These are phyloP conservation scores for Tympanopsis confertula DNA, from an alignment of 2,329 filamentous ascomycete species.

Conservation along the genomic window DNA sequence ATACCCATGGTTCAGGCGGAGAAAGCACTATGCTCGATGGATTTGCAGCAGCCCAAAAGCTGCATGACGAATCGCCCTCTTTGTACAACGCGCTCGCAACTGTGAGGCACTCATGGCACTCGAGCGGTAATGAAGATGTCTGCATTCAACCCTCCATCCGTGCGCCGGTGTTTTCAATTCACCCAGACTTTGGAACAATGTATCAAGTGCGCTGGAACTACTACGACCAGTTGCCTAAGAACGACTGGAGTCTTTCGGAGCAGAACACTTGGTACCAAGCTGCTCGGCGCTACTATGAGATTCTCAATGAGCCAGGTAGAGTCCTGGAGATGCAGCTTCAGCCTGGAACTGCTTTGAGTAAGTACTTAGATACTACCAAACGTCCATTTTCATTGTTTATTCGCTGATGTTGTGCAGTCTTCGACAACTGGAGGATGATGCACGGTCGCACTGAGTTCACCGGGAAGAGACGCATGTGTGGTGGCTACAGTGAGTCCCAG, in stretches of 20 bases:
- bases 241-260: slow-evolving; percentile 24
- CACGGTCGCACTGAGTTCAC: slow-evolving; percentile 51
- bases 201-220: slow-evolving; percentile 57
- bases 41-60: slow-evolving; percentile 38
- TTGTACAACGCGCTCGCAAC: slow-evolving; percentile 20
- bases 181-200: slow-evolving; percentile 26
- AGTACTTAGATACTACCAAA: slow-evolving; percentile 10
- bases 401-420: slow-evolving; percentile 26
- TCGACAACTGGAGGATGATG: slow-evolving; percentile 60
- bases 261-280: slow-evolving; percentile 46
- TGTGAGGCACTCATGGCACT: slow-evolving; percentile 39
- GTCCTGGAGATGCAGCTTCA: slow-evolving; percentile 47
- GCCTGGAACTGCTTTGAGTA: slow-evolving; percentile 45
- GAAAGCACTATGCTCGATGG: slow-evolving; percentile 50
- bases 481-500: slow-evolving; percentile 40
- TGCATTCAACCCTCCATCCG: slow-evolving; percentile 41
- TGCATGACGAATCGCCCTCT: slow-evolving; percentile 25
- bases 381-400: neutral
- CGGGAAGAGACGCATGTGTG: slow-evolving; percentile 55
- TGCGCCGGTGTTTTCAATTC: slow-evolving; percentile 41
- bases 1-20: slow-evolving; percentile 44
- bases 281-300: slow-evolving; percentile 40
- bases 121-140: slow-evolving; percentile 49
- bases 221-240: slow-evolving; percentile 43
- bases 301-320: slow-evolving; percentile 36